Base-by-base conservation (phyloP, 352 stramenopile species). In the Pythium biforme region DNA sequence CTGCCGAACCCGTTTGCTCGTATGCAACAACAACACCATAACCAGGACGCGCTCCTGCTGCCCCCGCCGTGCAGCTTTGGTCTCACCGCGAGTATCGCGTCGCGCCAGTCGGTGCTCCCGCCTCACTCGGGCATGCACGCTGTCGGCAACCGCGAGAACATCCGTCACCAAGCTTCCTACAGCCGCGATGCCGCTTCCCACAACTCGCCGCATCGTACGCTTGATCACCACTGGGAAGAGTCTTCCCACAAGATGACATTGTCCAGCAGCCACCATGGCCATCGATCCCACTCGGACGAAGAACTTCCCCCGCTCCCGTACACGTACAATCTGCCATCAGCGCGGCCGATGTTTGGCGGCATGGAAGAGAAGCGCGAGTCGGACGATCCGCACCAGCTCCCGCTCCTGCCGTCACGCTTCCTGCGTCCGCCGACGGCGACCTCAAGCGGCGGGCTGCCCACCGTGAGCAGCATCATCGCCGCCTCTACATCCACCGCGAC, bases 1-100 rank as follows among this genome's bases (percentile, higher is more conserved):
- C 64, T 90, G 14, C 61, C 83, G 29, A 83, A 81, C 68, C 71
- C 72, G 6, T 22, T 70, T 17, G 23, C 48, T 45, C 20, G 49
- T 26, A 27, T 61, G n/a, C 60, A 62, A 22, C 26, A 65, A 22
- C 26, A 41, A 12, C 45, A 64, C 27, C 54, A 29, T 8, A 39
- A 15, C 9, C 55, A 61, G 10, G 59, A 66, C 9, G 29, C 59
- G 0, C 52, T 70, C 23, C 43, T 49, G 17, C 50, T 61, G n/a
- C 61, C 46, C 22, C 37, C 61, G n/a, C 27, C 63, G 23, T 50
- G 53, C 22, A 68, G 45, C 53, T 68, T 68, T 27, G 61, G 61
- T n/a, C 53, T 68, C 1, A 58, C 27, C n/a, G 19, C 58, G 5
- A 49, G 58, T 15, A 51, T 68, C 20, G 8, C 54, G 3, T 45